Base-by-base conservation (phyloP, 192 early-diverging fungal genomes). In the Physocladia obscura region DNA sequence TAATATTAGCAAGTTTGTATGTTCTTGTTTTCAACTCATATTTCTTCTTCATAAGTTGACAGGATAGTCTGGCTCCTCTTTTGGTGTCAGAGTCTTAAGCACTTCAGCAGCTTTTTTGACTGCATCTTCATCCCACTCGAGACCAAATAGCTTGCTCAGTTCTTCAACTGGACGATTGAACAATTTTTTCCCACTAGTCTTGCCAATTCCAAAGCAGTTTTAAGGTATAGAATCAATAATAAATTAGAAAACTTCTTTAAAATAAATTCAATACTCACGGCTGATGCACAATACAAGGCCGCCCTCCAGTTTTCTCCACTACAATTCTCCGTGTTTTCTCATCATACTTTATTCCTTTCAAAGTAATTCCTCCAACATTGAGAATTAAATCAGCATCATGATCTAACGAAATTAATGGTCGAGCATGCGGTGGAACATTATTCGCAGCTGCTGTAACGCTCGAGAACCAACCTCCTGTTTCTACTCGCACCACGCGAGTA, bases 201-300 rank as follows among this genome's bases (percentile, higher is more conserved):
- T 29, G 52, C 52, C 8, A 8, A 6, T 54, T 54, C 11, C 44
- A 47, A 47, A n/a, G n/a, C n/a, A n/a, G n/a, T n/a, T n/a, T n/a
- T n/a, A n/a, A 47, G n/a, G 50, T 21, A 52, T 26, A 27, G 5
- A 52, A 52, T 26, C 5, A 5, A 52, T 6, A 26, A 17, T 52
- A 21, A 47, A 21, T 47, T 52, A 27, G 5, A 52, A 58, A 36
- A 34, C 19, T 31, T 8, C 6, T 58, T 31, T 36, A 29, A 34
- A 58, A 29, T 32, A 8, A 58, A 58, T 8, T 13, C 8, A 58
- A 15, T 13, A 19, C 57, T 13, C 22, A 58, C 57, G 24, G 71
- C 56, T 74, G 73, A 59, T 74, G 73, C 24, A 74, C 2, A 44
- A 74, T 74, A 35, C 49, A 56, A 21, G 68, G 64, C 39, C 37